Evolutionary conservation across 2,329 filamentous ascomycete genomes (phyloP).

Genomic region (Emergomyces africanus): DNA sequence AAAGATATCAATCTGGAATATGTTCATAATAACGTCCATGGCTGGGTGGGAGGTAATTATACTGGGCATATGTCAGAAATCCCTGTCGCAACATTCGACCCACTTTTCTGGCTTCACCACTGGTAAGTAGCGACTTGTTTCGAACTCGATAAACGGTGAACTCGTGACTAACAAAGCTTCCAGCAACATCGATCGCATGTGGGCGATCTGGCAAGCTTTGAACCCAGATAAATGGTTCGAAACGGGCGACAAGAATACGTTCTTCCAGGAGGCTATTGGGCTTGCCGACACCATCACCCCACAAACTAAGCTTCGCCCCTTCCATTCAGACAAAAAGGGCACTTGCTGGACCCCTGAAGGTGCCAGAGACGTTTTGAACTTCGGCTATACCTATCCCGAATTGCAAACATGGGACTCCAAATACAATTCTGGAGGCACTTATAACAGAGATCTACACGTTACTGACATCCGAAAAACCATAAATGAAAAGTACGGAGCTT

Average conservation of each 20-base stretch:
- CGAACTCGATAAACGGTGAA: neutral
- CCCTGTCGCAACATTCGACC: slow-evolving; percentile 67
- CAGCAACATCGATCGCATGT: slow-evolving; percentile 3
- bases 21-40: slow-evolving; percentile 37
- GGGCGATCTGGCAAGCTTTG: slow-evolving; percentile 2
- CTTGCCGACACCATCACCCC: neutral
- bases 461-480: neutral
- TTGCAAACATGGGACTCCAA: slow-evolving; percentile 2
- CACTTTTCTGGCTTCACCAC: slow-evolving; percentile 19
- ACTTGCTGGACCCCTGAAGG: neutral
- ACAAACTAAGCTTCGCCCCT: neutral
- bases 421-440: neutral
- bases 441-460: neutral
- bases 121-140: neutral
- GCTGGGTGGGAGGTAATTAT: slow-evolving; percentile 41
- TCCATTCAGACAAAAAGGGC: neutral
- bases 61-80: slow-evolving; percentile 56
- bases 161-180: neutral
- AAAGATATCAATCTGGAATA: slow-evolving; percentile 24
- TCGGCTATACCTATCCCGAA: slow-evolving; percentile 2
- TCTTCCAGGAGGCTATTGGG: slow-evolving; percentile 1
- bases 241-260: neutral
- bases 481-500: slow-evolving; percentile 1
- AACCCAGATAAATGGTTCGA: slow-evolving; percentile 4
- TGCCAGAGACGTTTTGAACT: neutral